Base-by-base conservation (phyloP, 2,329 filamentous ascomycete genomes). In the Lomentospora prolificans region DNA sequence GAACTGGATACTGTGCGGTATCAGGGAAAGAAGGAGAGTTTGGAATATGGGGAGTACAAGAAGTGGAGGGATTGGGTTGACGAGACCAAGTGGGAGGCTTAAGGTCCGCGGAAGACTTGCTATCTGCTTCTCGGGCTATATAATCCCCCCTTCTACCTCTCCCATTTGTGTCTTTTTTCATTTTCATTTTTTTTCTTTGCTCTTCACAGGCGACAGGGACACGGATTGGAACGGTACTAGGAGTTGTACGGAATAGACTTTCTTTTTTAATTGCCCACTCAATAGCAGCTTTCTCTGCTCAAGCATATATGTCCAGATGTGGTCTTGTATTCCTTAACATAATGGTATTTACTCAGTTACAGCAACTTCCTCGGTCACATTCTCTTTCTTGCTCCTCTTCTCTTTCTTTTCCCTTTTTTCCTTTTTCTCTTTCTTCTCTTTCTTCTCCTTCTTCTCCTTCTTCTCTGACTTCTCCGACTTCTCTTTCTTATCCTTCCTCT, bases 1-100 rank as follows among this genome's bases (percentile, higher is more conserved):
- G 83, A 88, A 53, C 75, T 95, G 67, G 84, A 84, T 62, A 83
- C 94, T 2, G 84, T 91, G 56, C 80, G 89, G 62, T 99, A 97
- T 68, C 89, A 94, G 70, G 94, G 94, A 19, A 84, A 84, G 71
- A 91, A 89, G 74, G 80, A 85, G 55, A 84, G 75, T 56, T 68
- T 94, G 58, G 75, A 71, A 51, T 96, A 89, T 67, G 70, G 68
- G 1, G 87, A 92, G 64, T 97, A 85, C 78, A 85, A 81, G 75
- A 79, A 79, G 61, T 96, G 90, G 89, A 82, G 82, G 66, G 79
- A 85, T 14, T 94, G 89, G 87, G 80, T 84, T 19, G 73, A 76
- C 14, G 57, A 65, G 66, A 60, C 62, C 24, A 60, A 60, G 57
- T 33, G 30, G 10, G 55, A 57, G 56, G 19, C 41, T 39, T 56